phyloP scores from a whole-genome alignment of 2,329 filamentous ascomycete genomes.

The Diplodia intermedia region DNA sequence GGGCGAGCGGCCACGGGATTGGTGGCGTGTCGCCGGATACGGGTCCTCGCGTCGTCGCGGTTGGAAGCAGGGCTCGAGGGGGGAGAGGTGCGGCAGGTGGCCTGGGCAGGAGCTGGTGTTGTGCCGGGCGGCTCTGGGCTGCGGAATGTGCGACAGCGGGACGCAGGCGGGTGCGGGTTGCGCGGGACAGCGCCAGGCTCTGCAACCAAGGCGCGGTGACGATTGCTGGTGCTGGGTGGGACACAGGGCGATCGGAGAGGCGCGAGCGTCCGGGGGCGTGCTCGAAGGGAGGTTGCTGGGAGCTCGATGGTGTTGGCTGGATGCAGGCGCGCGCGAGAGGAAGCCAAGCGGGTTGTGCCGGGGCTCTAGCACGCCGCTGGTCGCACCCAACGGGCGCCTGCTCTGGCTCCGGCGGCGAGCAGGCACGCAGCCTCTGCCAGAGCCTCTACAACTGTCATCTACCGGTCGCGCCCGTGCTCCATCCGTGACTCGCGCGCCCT shows the following conservation, averaged over 20 bases:
- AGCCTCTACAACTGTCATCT: constrained; percentile 18
- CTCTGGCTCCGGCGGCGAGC: background rate
- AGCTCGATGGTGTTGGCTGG: constrained; percentile 15
- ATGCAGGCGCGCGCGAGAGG: constrained; percentile 19
- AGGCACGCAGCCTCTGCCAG: constrained; percentile 15
- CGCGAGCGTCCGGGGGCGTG: background rate
- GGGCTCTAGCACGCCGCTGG: constrained; percentile 14
- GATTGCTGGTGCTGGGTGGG: constrained; percentile 3
- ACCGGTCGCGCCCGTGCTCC: constrained; percentile 3
- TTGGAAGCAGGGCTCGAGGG: background rate
- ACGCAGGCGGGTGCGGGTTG: constrained; percentile 15
- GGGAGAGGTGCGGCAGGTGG: background rate
- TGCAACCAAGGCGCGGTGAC: constrained; percentile 17
- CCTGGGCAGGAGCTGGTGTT: constrained; percentile 22
- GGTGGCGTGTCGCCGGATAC: constrained; percentile 3
- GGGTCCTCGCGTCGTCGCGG: background rate
- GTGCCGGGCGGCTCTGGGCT: constrained; percentile 1
- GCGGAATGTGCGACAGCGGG: constrained; percentile 23
- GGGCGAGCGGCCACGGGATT: background rate
- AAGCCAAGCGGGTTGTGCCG: constrained; percentile 29
- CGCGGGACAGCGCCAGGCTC: constrained; percentile 18
- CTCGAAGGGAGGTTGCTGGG: constrained; percentile 1
- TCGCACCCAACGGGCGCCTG: constrained; percentile 1
- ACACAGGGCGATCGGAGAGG: constrained; percentile 1
- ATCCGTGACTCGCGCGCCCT: constrained; percentile 19